These are phyloP conservation scores for Aristolochia californica DNA, from an alignment of 164 flowering plant genomes.

Conservation along the genomic window DNA sequence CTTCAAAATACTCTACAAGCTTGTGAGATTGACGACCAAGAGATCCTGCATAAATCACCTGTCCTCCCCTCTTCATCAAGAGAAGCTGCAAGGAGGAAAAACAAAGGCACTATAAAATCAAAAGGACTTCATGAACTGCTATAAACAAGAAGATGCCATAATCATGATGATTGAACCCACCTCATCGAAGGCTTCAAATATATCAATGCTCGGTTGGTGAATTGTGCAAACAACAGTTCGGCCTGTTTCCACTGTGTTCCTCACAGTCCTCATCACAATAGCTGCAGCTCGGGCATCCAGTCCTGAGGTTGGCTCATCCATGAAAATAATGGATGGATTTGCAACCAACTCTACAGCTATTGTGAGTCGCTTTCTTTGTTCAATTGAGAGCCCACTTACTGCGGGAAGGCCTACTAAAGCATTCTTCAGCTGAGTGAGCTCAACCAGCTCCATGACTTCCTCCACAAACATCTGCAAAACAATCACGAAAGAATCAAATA, in stretches of 20 bases:
- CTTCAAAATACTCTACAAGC: constrained; percentile 70
- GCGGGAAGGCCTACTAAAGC: constrained; percentile 64
- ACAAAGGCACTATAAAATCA: constrained; percentile 1
- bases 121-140: background rate
- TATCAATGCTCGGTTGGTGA: constrained; percentile 71
- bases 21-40: constrained; percentile 57
- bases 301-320: constrained; percentile 73
- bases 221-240: constrained; percentile 74
- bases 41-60: constrained; percentile 61
- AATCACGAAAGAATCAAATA: background rate
- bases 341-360: constrained; percentile 71
- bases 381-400: constrained; percentile 56
- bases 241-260: constrained; percentile 63
- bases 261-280: constrained; percentile 63
- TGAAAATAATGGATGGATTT: constrained; percentile 63
- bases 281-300: constrained; percentile 70
- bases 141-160: background rate
- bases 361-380: constrained; percentile 65
- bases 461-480: constrained; percentile 38
- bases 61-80: constrained; percentile 86
- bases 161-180: constrained; percentile 13
- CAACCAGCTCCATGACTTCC: constrained; percentile 60
- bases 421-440: constrained; percentile 31
- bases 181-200: constrained; percentile 77
- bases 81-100: constrained; percentile 33